Evolutionary conservation across 176 grass and related monocot genomes (phyloP).

Genomic region (Eragrostis curvula): DNA sequence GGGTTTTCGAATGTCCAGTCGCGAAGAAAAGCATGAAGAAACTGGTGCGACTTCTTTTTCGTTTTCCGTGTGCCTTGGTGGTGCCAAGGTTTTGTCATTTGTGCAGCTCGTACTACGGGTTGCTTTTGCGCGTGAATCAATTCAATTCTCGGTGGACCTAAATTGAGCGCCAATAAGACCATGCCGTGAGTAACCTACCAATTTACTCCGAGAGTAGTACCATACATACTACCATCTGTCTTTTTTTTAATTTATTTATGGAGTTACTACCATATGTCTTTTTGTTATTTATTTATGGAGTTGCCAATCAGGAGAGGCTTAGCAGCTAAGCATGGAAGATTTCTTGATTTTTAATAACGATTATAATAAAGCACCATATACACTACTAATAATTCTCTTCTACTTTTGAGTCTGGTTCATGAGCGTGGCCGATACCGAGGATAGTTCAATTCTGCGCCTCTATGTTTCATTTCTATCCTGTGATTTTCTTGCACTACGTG

Average conservation of each 20-base stretch:
- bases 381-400: background rate
- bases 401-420: background rate
- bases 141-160: slow-evolving; percentile 28
- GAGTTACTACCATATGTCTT: background rate
- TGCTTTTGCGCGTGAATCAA: slow-evolving; percentile 50
- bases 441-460: background rate
- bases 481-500: background rate
- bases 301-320: background rate
- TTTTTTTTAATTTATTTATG: background rate
- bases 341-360: background rate
- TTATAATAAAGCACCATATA: no score
- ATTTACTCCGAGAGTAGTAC: background rate
- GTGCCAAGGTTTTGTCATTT: slow-evolving; percentile 38
- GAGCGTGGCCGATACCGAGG: background rate
- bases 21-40: background rate
- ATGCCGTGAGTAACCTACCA: slow-evolving; percentile 8
- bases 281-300: background rate
- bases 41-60: slow-evolving; percentile 19
- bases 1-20: background rate
- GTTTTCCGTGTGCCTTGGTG: background rate
- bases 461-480: background rate
- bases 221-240: background rate
- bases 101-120: slow-evolving; percentile 30
- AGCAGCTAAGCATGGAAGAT: slow-evolving; percentile 6
- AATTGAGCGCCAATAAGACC: slow-evolving; percentile 20